A percentile compares a stretch with the other conserved stretches of the same genome.
Evolutionary conservation across 768 basidiomycete species (phyloP).

Genomic region (Suillus placidus): DNA sequence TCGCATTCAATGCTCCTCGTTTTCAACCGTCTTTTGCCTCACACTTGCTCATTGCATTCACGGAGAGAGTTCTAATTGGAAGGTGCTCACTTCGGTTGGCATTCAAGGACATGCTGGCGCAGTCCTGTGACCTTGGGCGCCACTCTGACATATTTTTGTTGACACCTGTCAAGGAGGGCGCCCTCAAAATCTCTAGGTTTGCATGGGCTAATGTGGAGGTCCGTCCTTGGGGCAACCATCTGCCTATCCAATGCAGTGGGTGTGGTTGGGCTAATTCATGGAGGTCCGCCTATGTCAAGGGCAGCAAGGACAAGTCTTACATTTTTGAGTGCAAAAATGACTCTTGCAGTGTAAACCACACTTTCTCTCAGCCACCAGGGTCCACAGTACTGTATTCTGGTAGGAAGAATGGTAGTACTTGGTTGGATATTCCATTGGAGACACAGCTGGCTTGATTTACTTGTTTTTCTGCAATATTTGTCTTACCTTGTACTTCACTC

Average conservation of each 20-base stretch:
- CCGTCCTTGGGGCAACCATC: constrained; percentile 1
- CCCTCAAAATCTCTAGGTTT: background rate
- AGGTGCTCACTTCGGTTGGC: background rate
- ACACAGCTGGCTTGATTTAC: background rate
- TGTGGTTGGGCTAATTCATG: background rate
- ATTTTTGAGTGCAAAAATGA: constrained; percentile 5
- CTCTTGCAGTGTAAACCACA: background rate
- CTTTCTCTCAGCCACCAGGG: background rate
- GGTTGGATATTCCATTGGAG: background rate
- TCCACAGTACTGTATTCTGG: background rate
- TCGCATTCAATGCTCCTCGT: background rate
- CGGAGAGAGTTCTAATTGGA: background rate
- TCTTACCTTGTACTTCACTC: background rate
- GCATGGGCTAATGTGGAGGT: background rate
- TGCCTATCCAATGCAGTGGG: constrained; percentile 6
- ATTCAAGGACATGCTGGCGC: background rate
- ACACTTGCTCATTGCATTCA: background rate
- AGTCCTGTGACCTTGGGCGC: background rate
- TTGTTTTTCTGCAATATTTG: background rate
- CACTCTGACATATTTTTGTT: background rate
- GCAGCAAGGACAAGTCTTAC: background rate
- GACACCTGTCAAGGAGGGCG: background rate
- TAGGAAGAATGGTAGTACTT: background rate
- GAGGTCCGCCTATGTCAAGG: background rate
- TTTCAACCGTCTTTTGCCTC: background rate